Base-by-base conservation (phyloP, 2,329 filamentous ascomycete genomes). In the Xylaria sp. region DNA sequence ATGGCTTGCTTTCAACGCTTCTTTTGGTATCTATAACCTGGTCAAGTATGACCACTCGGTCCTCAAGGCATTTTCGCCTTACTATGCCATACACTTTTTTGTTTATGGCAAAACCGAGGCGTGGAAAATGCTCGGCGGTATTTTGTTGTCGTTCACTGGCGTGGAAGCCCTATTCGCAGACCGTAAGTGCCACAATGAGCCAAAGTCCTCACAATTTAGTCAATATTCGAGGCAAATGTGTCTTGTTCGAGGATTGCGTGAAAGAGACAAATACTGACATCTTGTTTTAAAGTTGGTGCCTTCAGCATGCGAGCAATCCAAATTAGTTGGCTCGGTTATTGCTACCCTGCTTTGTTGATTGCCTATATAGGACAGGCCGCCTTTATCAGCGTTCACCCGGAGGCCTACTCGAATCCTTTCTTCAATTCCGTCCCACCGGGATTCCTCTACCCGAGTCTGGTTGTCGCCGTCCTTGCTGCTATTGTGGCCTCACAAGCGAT, bases 111-210 rank as follows among this genome's bases (percentile, higher is more conserved):
- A 84, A 61, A 82, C 85, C 3, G 81, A 85, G 5, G 90, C 88
- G 0, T 92, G 90, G 90, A 83, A 82, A 66, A 87, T 85, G 66
- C 82, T 93, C 1, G 90, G 89, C n/a, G 91, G 92, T 4, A 86
- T 94, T 23, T 78, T 94, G 2, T 85, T 94, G 10, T 86, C 89
- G 2, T 94, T 94, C 74, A 94, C 92, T 1, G 91, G 90, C 20
- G 90, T 92, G n/a, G 92, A 94, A 76, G 91, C 91, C 1, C 82
- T 94, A 0, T 94, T 93, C 75, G 91, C 92, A 3, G 91, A 94
- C 73, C 82, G 67, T 69, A 64, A 65, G 67, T 67, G 9, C 25
- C 32, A 25, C 53, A 13, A 28, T 18, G 12, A 23, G 10, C 32
- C 15, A 25, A 9, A 4, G 5, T 7, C 18, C 30, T 25, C 10